A percentile compares a stretch with the other conserved stretches of the same genome.
Conservation (phyloP, 257 asterid species). For the Primulina tabacum region DNA sequence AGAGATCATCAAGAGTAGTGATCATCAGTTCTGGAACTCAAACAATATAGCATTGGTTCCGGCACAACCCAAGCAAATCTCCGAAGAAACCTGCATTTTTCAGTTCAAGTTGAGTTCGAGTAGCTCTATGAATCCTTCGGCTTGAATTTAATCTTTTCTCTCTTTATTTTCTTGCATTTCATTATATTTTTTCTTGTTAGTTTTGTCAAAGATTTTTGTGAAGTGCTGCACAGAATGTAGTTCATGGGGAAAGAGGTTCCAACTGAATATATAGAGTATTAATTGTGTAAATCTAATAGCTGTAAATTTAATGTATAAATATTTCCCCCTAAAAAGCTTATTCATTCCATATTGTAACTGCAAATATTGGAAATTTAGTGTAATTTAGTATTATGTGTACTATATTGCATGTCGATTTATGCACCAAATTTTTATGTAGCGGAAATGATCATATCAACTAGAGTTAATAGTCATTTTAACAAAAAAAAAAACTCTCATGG, state of each 20-base stretch:
- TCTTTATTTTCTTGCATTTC: neutral
- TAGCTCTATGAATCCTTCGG: slow-evolving; percentile 31
- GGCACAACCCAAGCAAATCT: slow-evolving; percentile 33
- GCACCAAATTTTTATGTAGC: no score
- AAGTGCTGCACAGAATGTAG: neutral
- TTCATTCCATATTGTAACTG: no score
- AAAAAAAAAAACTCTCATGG: no score
- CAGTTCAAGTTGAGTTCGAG: slow-evolving; percentile 44
- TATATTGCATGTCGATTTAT: no score
- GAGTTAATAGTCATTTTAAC: no score
- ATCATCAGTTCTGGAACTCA: slow-evolving; percentile 42
- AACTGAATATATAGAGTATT: no score
- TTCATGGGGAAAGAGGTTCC: neutral
- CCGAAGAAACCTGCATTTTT: slow-evolving; percentile 46
- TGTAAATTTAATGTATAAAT: no score
- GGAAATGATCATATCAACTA: no score
- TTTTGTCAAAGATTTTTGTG: neutral
- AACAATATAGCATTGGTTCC: slow-evolving; percentile 37
- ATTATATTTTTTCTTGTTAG: neutral
- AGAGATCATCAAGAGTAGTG: slow-evolving; percentile 48
- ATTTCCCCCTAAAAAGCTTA: no score
- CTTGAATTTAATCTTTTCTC: slow-evolving; percentile 10
- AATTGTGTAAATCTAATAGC: no score
- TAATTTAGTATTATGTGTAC: no score
- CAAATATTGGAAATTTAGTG: no score